Evolutionary conservation across 2,329 filamentous ascomycete species (phyloP), one percentile per base, ranked within the genome.

Genomic region (Hyphodiscus sp.): DNA sequence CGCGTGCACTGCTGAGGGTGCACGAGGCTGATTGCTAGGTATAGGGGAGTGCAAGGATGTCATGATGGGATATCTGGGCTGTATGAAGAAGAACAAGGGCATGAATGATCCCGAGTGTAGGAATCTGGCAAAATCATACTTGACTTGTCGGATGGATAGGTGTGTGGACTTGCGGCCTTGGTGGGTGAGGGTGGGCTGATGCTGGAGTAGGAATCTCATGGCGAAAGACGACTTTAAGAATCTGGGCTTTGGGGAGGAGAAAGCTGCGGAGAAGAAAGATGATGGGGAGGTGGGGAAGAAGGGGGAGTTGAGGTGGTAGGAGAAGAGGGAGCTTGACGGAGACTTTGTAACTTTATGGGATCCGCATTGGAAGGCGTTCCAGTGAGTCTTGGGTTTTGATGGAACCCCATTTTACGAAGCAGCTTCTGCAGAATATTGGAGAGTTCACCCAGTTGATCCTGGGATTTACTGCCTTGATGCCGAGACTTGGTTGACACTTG

Each of bases 201-300:
- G 19, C 4, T 44, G 10, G 38, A 29, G 20, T 63, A 91, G 91
- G 62, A 96, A 97, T 67, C 75, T 99, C 30, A 99, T 99, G 94
- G 91, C 91, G 8, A 89, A 82, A 62, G 94, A 99, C 67, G 89
- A 95, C 55, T 94, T 97, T 71, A 90, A 88, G 71, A 99, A 99
- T 67, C 75, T 99, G 42, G 94, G 94, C 0, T 94, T 95, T 63
- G 67, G 69, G 15, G 66, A 69, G 1, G 60, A 67, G n/a, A 61
- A 58, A 45, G 53, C 61, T 45, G 48, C 50, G 42, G 52, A 63
- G 29, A 56, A 57, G 10, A 54, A 52, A n/a, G 53, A 51, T 20
- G 51, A 55, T 33, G 58, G 55, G 18, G 58, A 60, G 29, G 59
- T 60, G 41, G 57, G 60, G 55, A 45, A 61, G 18, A 62, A 65